Evolutionary conservation across 2,329 filamentous ascomycete species (phyloP).

Genomic region (Phaeophleospora eucalypticola): DNA sequence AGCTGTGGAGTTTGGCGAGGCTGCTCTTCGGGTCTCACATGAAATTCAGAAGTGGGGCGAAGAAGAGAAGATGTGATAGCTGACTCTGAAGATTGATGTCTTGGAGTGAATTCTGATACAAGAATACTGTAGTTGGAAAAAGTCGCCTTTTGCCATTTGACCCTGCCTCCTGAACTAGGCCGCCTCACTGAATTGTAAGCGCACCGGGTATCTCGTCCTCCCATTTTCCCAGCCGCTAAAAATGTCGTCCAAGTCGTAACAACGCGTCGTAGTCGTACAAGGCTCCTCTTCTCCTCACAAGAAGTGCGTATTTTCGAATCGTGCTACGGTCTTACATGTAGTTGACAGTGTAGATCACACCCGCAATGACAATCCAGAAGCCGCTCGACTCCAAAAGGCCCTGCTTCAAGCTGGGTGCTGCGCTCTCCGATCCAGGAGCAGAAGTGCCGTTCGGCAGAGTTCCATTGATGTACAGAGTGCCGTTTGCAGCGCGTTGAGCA

Average conservation of each 20-base stretch:
- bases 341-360: conserved; percentile 35
- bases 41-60: too few species aligned
- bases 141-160: not conserved
- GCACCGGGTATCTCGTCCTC: not conserved
- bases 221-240: not conserved
- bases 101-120: not conserved
- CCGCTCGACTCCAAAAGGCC: conserved; percentile 20
- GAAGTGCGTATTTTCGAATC: not conserved
- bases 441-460: conserved; percentile 56
- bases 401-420: conserved; percentile 8
- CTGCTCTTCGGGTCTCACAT: too few species aligned
- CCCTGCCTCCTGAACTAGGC: not conserved
- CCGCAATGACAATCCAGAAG: conserved; percentile 37
- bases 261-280: not conserved
- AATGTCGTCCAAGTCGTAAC: not conserved
- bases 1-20: too few species aligned
- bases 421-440: conserved; percentile 34
- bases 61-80: too few species aligned
- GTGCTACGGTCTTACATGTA: conserved; percentile 22
- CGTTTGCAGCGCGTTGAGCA: conserved; percentile 59
- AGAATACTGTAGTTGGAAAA: too few species aligned
- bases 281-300: not conserved
- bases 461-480: conserved; percentile 65
- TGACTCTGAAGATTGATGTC: too few species aligned
- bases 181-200: not conserved